Evolutionary conservation across 2,329 filamentous ascomycete genomes (phyloP).

Genomic region (Calycina herbarum): DNA sequence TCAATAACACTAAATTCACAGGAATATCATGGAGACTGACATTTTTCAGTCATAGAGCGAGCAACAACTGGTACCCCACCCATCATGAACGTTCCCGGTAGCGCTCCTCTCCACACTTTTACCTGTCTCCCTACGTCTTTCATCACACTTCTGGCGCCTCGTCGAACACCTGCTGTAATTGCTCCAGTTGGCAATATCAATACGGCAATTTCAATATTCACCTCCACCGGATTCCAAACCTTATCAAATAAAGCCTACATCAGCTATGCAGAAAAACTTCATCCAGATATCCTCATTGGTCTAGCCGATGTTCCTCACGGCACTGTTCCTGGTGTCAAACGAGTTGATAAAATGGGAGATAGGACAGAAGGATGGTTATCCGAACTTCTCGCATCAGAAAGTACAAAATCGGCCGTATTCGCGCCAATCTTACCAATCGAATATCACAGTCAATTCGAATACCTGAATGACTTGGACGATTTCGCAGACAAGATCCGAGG

Average conservation of each 20-base stretch:
- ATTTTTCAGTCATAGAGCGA: slow-evolving; percentile 52
- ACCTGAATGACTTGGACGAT: slow-evolving; percentile 72
- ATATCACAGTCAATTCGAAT: slow-evolving; percentile 74
- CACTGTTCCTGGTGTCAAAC: slow-evolving; percentile 63
- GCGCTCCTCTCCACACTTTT: slow-evolving; percentile 68
- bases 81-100: slow-evolving; percentile 44
- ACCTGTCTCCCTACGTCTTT: slow-evolving; percentile 67
- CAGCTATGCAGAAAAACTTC: slow-evolving; percentile 61
- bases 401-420: slow-evolving; percentile 50
- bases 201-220: slow-evolving; percentile 73
- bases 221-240: slow-evolving; percentile 79
- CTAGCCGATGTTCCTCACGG: slow-evolving; percentile 70
- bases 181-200: slow-evolving; percentile 71
- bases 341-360: slow-evolving; percentile 80
- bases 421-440: slow-evolving; percentile 74
- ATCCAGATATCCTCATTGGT: slow-evolving; percentile 78
- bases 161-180: slow-evolving; percentile 73
- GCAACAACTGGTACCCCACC: slow-evolving; percentile 48
- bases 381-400: slow-evolving; percentile 55
- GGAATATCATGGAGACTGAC: background rate
- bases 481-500: slow-evolving; percentile 60
- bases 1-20: slow-evolving; percentile 25
- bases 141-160: slow-evolving; percentile 71
- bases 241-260: slow-evolving; percentile 70
- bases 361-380: slow-evolving; percentile 81